Conservation (phyloP, 2,329 filamentous ascomycete species). For the Metarhizium anisopliae region DNA sequence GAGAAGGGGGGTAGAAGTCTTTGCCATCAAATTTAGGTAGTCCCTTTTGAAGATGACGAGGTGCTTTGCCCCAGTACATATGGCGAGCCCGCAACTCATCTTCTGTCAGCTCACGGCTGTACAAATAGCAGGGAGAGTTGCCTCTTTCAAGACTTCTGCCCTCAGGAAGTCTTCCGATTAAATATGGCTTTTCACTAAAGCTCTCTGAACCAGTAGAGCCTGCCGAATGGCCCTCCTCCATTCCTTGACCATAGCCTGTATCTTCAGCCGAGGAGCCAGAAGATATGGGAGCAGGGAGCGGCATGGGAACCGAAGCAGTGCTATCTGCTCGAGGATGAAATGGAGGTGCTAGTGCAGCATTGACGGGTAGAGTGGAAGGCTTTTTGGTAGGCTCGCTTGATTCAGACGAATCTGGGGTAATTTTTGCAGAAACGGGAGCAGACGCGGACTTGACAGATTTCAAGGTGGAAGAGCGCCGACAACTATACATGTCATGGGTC, state of each 20-base stretch:
- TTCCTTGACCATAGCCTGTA: background rate
- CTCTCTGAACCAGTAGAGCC: slow-evolving; percentile 8
- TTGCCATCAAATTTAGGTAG: slow-evolving; percentile 57
- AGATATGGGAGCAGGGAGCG: background rate
- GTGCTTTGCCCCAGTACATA: slow-evolving; percentile 51
- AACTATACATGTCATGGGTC: slow-evolving; percentile 7
- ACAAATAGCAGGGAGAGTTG: slow-evolving; percentile 40
- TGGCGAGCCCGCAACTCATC: slow-evolving; percentile 51
- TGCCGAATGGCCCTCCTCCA: slow-evolving; percentile 3
- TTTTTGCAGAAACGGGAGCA: slow-evolving; percentile 11
- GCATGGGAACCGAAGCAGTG: slow-evolving; percentile 8
- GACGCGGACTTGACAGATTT: slow-evolving; percentile 20
- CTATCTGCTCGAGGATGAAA: slow-evolving; percentile 33
- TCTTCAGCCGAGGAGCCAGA: slow-evolving; percentile 5
- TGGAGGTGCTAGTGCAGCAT: slow-evolving; percentile 38
- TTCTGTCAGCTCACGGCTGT: slow-evolving; percentile 46
- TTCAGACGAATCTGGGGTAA: slow-evolving; percentile 10
- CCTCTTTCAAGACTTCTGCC: slow-evolving; percentile 33
- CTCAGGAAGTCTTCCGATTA: slow-evolving; percentile 42
- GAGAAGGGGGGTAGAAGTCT: slow-evolving; percentile 53
- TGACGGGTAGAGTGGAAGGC: slow-evolving; percentile 31
- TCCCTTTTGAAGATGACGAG: slow-evolving; percentile 38
- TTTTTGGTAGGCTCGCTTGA: slow-evolving; percentile 20
- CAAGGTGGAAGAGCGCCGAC: slow-evolving; percentile 14
- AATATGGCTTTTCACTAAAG: slow-evolving; percentile 34